Conservation (phyloP, 495 filamentous ascomycete species). For the Podospora fimiseda region DNA sequence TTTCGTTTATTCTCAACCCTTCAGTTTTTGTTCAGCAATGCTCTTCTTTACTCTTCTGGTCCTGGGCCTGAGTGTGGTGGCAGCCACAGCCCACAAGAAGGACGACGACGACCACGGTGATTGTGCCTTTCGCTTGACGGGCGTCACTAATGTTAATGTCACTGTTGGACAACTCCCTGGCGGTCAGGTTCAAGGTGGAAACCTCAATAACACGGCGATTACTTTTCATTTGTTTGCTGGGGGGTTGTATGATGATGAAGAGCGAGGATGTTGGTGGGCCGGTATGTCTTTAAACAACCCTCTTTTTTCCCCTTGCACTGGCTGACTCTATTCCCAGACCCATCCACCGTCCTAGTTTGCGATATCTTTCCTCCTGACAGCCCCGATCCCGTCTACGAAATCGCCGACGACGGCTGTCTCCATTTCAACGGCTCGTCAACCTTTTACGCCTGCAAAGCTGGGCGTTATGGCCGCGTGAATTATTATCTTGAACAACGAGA, state of each 20-base stretch:
- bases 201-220: background rate
- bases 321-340: no score
- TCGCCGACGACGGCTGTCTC: background rate
- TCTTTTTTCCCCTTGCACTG: no score
- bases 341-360: constrained; percentile 7
- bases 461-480: background rate
- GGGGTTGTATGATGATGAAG: background rate
- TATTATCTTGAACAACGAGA: background rate
- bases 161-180: constrained; percentile 1
- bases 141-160: background rate
- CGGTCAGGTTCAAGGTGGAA: constrained; percentile 1
- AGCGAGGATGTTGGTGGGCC: constrained; percentile 12
- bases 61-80: no score
- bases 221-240: background rate
- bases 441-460: constrained; percentile 10
- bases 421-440: background rate
- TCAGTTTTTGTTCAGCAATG: background rate
- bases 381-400: background rate
- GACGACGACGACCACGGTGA: background rate
- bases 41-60: background rate
- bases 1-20: background rate
- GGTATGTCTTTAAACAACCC: background rate
- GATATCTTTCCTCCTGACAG: background rate
- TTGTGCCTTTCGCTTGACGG: background rate
- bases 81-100: no score